Evolutionary conservation across 148 eudicot species (phyloP), one percentile per base, ranked within the genome.

Genomic region (Rhododendron vialii): DNA sequence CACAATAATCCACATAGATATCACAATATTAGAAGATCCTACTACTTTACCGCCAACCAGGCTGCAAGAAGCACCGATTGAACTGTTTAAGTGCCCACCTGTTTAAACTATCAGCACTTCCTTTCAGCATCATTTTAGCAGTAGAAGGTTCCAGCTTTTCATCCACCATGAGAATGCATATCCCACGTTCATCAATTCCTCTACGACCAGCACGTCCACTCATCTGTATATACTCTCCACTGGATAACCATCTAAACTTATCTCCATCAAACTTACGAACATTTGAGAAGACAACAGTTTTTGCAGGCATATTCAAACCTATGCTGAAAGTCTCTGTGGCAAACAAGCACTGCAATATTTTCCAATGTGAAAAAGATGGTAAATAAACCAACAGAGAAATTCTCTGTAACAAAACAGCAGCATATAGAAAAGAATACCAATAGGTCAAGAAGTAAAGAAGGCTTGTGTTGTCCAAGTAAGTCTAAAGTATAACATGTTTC

Each of bases 171-270:
- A 97, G 95, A 85, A 97, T 94, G 89, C 99, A 95, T 84, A 97
- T 91, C 65, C 99, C 99, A 85, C 99, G 98, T 1, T 97, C 98
- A 90, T 97, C 99, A 91, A 97, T 95, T 87, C 99, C 99, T 87
- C 99, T 93, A 84, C 99, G 96, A 86, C 99, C 99, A 90, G 99
- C 99, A 87, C 99, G 99, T 11, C 99, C 99, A 92, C 99, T 97
- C 99, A 97, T 97, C 90, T 97, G 99, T 89, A 97, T 95, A 88
- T 97, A 97, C 87, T 97, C 99, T 73, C 99, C 99, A 88, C 98
- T 92, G 71, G 98, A 92, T 87, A 97, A n/a, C 99, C 99, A 97
- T 90, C 99, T 92, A 86, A 97, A 97, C 89, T 95, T 97, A 76
- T 93, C 96, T 82, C 99, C 98, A 86, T 97, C 99, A 92, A 95